Conservation (phyloP, 306 rosid genomes). For the Medicago lupulina region DNA sequence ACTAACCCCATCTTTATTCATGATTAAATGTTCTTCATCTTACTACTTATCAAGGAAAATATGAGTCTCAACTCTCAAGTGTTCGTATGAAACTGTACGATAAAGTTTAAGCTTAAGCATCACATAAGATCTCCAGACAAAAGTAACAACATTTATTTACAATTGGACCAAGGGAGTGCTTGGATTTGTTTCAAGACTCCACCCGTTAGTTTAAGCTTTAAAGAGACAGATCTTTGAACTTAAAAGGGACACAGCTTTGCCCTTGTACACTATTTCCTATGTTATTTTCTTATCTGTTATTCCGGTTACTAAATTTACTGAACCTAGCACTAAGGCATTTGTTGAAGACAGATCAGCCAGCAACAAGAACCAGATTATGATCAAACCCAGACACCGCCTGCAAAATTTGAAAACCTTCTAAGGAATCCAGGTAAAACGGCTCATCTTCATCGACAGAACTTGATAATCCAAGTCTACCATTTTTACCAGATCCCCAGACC, state of each 20-base stretch:
- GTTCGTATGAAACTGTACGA: too few species aligned
- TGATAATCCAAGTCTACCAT: conserved; percentile 85
- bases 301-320: neutral
- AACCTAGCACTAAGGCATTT: conserved; percentile 4
- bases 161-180: conserved; percentile 30
- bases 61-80: too few species aligned
- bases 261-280: conserved; percentile 5
- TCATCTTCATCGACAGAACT: conserved; percentile 75
- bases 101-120: too few species aligned
- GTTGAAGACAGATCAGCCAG: conserved; percentile 52
- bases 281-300: neutral
- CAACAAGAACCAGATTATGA: conserved; percentile 78
- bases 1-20: neutral
- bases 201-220: neutral
- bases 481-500: conserved; percentile 93
- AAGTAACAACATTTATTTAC: conserved; percentile 4
- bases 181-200: conserved; percentile 22
- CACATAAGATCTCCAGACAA: too few species aligned
- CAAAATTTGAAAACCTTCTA: conserved; percentile 70
- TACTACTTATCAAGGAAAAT: neutral
- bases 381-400: conserved; percentile 91
- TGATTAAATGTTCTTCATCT: neutral
- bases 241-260: neutral
- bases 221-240: neutral
- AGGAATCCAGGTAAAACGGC: conserved; percentile 64